Evolutionary conservation across 1,284 basidiomycete species (phyloP), one percentile per base, ranked within the genome.

Genomic region (Leccinum pseudoinsigne): DNA sequence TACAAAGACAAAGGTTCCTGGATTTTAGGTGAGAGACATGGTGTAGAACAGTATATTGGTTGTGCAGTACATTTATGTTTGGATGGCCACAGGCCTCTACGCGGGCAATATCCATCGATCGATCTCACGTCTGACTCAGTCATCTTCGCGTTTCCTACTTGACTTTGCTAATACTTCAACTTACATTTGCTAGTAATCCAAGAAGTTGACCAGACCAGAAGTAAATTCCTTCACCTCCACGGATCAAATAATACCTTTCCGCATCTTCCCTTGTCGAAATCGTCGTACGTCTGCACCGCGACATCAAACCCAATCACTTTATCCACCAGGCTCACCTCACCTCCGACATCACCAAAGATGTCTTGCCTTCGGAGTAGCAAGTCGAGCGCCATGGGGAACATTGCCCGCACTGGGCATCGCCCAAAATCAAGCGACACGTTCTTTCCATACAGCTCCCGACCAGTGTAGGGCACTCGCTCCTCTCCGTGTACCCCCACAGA

Each of bases 391-490:
- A 85, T 77, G 2, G 87, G 87, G 68, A 93, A 89, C 82, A 94
- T 88, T 1, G 89, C 86, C 14, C 89, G 83, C 7, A 93, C 94
- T 16, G 93, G 93, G 72, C 94, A 97, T 16, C 94, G 84, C 9
- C 94, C 95, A 72, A 94, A 95, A 68, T 91, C 88, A 60, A 93
- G 79, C 2, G 87, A 88, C 5, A 90, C 82, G 71, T 95, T 95
- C 78, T 95, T 94, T 77, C 87, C 82, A 76, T 96, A 97, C 51
- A 93, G 74, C 54, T 87, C 79, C 8, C 80, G 76, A 12, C 89
- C 88, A 7, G 80, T 85, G 68, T 87, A 86, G 0, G 89, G 89
- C 36, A 90, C 66, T 9, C 74, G 79, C 1, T 79, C 78, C 54
- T 76, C 79, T 61, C 85, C 82, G 64, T 90, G 88, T 14, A 93